Evolutionary conservation across 2,329 filamentous ascomycete species (phyloP).

Genomic region (Alternaria brassicicola): DNA sequence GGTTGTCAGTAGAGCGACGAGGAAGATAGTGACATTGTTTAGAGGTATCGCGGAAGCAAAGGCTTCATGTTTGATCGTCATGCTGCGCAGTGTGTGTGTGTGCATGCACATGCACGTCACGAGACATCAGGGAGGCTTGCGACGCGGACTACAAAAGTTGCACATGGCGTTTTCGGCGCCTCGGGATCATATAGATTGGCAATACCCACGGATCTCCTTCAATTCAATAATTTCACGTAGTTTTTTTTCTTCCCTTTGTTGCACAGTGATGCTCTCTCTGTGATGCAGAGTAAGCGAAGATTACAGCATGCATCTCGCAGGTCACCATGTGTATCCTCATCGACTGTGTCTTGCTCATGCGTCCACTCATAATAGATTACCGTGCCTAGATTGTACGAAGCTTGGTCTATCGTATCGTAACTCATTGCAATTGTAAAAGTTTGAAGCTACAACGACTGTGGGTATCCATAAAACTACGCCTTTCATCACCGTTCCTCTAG

Average conservation of each 20-base stretch:
- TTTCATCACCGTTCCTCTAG: not conserved
- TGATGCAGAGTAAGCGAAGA: accelerated
- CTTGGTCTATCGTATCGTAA: not conserved
- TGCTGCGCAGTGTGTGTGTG: not conserved
- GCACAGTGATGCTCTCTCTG: not conserved
- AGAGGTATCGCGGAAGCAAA: not conserved
- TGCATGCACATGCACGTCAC: not conserved
- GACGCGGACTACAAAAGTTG: not conserved
- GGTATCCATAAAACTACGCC: not conserved
- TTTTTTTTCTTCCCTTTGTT: not conserved
- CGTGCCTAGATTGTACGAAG: not conserved
- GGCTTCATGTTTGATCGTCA: not conserved
- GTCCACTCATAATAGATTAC: not conserved
- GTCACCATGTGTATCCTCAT: not conserved
- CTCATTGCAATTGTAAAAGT: no score
- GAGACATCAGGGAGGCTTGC: not conserved
- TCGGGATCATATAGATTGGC: not conserved
- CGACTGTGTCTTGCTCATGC: not conserved
- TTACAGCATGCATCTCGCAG: not conserved
- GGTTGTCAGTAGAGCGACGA: not conserved
- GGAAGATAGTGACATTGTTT: not conserved
- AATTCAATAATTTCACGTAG: not conserved
- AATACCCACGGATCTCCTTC: not conserved
- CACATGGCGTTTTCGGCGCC: not conserved
- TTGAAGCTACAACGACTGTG: not conserved